Base-by-base conservation (phyloP, 2,329 filamentous ascomycete genomes). In the Grosmannia clavigera region DNA sequence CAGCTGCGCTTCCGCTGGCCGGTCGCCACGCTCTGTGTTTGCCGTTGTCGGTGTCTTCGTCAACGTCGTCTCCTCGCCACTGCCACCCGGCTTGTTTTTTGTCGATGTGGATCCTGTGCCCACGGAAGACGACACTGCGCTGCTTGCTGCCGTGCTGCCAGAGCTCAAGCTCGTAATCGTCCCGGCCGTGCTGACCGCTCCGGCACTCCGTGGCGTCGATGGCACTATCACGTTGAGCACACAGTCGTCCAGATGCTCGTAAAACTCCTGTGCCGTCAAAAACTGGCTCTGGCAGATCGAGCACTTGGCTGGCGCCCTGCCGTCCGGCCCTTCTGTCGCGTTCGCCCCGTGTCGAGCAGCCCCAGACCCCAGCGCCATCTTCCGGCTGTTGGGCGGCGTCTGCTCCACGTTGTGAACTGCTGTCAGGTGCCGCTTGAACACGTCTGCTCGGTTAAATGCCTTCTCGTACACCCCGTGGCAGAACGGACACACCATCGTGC, bases 401-500 rank as follows among this genome's bases (percentile, higher is more conserved):
- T 97, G 94, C 72, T 97, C 94, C 27, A 97, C 92, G 38, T 88
- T 87, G 71, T 99, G 94, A 0, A 96, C 89, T 0, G 90, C 89
- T 14, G 91, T 96, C 58, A 99, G 77, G 72, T 99, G 94, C 57
- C 92, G 81, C 78, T 97, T 97, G 79, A 97, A 97, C 50, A 97
- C 92, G 68, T 99, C 94, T 46, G 92, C 92, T 58, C 94, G 83
- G 74, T 96, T 96, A 74, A 99, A 97, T 65, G 88, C 90, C 77
- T 96, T 96, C 72, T 96, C 92, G 6, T 87, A 88, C 25, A 86
- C 87, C 4, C 91, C 90, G 0, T 92, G 90, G 66, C 94, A 97
- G 73, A 97, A 97, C 5, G 92, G 92, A 68, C 94, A 99, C 9
- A 96, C 88, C 91, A 97, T 96, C 16, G 90, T 96, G 10, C 92